Conservation (phyloP, 2,329 filamentous ascomycete genomes). For the Alternaria sp. region DNA sequence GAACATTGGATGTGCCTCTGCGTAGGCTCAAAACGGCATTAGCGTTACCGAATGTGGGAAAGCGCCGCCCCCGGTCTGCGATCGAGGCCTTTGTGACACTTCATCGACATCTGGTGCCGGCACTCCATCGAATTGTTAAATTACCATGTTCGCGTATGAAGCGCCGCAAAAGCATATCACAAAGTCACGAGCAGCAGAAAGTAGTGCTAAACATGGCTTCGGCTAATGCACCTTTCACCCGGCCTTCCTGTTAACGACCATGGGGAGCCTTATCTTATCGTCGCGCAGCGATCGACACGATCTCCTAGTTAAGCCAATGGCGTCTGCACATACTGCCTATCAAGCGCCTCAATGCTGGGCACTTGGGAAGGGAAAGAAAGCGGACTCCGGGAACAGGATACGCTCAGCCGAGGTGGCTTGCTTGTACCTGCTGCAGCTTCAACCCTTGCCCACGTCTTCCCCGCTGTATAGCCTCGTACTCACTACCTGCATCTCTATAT, state of each 20-base stretch:
- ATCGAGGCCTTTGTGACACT: background rate
- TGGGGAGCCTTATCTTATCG: conserved; percentile 6
- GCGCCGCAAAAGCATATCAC: background rate
- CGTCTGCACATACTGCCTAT: conserved; percentile 19
- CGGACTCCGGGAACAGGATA: conserved; percentile 6
- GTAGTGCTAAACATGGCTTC: background rate
- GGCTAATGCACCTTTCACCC: background rate
- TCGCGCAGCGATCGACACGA: background rate
- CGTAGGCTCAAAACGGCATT: conserved; percentile 7
- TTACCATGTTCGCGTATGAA: background rate
- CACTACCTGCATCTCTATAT: background rate
- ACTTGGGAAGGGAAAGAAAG: conserved; percentile 6
- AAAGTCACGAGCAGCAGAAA: background rate
- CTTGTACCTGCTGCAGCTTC: conserved; percentile 14
- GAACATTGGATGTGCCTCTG: conserved; percentile 1
- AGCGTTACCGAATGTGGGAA: conserved; percentile 1
- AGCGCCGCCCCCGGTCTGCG: background rate
- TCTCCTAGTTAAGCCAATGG: conserved; percentile 13
- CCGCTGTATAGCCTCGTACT: background rate
- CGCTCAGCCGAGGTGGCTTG: conserved; percentile 14
- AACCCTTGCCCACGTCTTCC: conserved; percentile 1
- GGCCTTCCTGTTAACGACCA: background rate
- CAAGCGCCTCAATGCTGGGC: conserved; percentile 30
- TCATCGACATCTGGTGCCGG: background rate
- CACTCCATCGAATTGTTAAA: background rate